These are phyloP conservation scores for Bruguiera parviflora DNA, from an alignment of 345 rosid species.

Conservation along the genomic window DNA sequence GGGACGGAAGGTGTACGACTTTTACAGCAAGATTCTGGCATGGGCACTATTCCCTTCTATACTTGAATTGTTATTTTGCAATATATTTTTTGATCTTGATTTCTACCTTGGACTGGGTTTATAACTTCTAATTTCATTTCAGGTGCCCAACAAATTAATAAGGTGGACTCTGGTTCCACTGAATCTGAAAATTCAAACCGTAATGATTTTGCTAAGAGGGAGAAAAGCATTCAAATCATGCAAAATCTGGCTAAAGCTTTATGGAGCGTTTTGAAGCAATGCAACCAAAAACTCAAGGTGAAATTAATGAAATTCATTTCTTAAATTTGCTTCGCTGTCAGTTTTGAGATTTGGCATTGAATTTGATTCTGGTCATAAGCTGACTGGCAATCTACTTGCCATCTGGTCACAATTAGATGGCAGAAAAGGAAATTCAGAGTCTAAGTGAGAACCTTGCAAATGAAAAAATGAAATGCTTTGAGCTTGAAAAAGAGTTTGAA, in stretches of 20 bases:
- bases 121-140: slow-evolving; percentile 7
- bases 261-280: slow-evolving; percentile 78
- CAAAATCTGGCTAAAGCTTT: slow-evolving; percentile 66
- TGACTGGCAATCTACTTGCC: slow-evolving; percentile 1
- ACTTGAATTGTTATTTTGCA: slow-evolving; percentile 2
- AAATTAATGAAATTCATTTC: background rate
- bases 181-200: slow-evolving; percentile 19
- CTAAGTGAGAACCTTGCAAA: slow-evolving; percentile 46
- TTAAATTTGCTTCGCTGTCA: background rate
- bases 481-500: slow-evolving; percentile 51
- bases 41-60: slow-evolving; percentile 8
- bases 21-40: slow-evolving; percentile 35
- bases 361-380: slow-evolving; percentile 8
- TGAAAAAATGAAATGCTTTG: slow-evolving; percentile 47
- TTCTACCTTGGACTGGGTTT: background rate
- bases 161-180: slow-evolving; percentile 16
- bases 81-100: background rate
- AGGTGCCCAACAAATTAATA: slow-evolving; percentile 27
- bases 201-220: slow-evolving; percentile 27
- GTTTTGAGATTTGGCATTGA: background rate
- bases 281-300: slow-evolving; percentile 69
- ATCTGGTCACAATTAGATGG: slow-evolving; percentile 42
- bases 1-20: slow-evolving; percentile 22
- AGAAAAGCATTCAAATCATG: slow-evolving; percentile 51
- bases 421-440: slow-evolving; percentile 52